A percentile compares a stretch with the other conserved stretches of the same genome.
phyloP scores from a whole-genome alignment of 352 stramenopile genomes.

The Phytophthora pseudosyringae region DNA sequence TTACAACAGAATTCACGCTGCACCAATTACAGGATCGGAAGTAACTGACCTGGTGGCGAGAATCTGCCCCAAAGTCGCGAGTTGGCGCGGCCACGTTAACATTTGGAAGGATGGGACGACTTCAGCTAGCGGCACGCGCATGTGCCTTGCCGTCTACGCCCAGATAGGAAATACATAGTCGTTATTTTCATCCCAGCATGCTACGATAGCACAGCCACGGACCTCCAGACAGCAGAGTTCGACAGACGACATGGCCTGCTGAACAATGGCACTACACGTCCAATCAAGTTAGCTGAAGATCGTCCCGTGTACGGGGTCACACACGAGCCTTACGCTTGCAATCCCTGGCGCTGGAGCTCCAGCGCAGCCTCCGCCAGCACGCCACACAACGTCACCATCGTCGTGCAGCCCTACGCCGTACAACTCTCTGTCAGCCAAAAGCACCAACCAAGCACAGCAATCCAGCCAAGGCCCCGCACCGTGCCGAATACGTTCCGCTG shows the following conservation, averaged over 20 bases:
- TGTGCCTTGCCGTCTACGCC: constrained; percentile 24
- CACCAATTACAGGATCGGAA: background rate
- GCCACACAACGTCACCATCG: constrained; percentile 28
- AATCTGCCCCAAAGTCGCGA: constrained; percentile 16
- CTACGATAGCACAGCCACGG: background rate
- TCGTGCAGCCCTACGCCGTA: constrained; percentile 26
- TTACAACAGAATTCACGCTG: background rate
- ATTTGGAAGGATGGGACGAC: constrained; percentile 16
- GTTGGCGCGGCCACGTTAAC: constrained; percentile 10
- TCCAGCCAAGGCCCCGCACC: constrained; percentile 5
- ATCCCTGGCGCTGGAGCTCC: constrained; percentile 18
- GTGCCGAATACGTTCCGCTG: constrained; percentile 27
- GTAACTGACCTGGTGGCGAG: constrained; percentile 14
- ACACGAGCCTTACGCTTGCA: constrained; percentile 13
- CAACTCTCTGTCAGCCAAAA: constrained; percentile 6
- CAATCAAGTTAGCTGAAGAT: no score
- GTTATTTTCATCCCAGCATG: background rate
- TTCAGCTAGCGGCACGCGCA: constrained; percentile 29
- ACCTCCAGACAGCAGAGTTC: constrained; percentile 23
- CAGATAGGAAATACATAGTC: background rate
- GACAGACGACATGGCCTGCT: constrained; percentile 18
- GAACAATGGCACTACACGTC: constrained; percentile 18
- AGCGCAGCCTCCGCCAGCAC: constrained; percentile 24
- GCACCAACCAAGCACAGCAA: background rate
- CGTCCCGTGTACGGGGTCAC: no score